Percentiles rank a stretch among this genome's conserved stretches.
Evolutionary conservation across 2,329 filamentous ascomycete genomes (phyloP).

Genomic region (Trichoderma oligosporum): DNA sequence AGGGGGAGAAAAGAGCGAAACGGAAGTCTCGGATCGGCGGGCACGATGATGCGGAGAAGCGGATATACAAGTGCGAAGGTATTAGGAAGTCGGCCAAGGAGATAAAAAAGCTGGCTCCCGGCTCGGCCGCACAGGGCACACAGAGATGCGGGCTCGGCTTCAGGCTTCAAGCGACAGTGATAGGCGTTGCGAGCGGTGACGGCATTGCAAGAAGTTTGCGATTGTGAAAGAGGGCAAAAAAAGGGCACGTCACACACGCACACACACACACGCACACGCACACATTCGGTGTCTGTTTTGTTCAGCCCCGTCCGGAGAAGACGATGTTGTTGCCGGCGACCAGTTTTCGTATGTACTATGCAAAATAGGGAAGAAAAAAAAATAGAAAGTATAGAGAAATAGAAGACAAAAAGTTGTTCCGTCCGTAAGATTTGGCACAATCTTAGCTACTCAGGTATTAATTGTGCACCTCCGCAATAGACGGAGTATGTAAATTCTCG

Average conservation of each 20-base stretch:
- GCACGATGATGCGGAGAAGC: not conserved
- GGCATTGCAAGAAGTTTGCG: constrained; percentile 22
- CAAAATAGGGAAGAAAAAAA: not conserved
- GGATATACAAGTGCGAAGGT: not conserved
- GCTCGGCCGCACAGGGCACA: constrained; percentile 16
- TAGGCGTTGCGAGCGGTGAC: constrained; percentile 13
- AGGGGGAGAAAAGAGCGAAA: not conserved
- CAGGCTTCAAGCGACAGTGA: constrained; percentile 10
- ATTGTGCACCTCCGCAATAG: not conserved
- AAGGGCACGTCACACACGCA: not conserved
- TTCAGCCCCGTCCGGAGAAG: not conserved
- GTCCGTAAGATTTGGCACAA: too few relatives aligned
- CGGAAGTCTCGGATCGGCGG: constrained; percentile 14
- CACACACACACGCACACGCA: not conserved
- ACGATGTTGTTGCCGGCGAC: not conserved
- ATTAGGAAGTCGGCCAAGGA: not conserved
- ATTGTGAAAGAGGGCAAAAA: not conserved
- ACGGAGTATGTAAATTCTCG: not conserved
- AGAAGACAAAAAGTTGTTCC: not conserved
- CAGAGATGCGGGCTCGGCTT: constrained; percentile 1
- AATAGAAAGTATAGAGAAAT: not conserved
- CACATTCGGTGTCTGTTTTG: not conserved
- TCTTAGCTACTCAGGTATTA: too few relatives aligned
- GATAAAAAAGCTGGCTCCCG: constrained; percentile 1
- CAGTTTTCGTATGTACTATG: not conserved